A percentile compares a stretch with the other conserved stretches of the same genome.
These are phyloP conservation scores for Botrytis galanthina DNA, from an alignment of 2,329 filamentous ascomycete species.

Conservation along the genomic window DNA sequence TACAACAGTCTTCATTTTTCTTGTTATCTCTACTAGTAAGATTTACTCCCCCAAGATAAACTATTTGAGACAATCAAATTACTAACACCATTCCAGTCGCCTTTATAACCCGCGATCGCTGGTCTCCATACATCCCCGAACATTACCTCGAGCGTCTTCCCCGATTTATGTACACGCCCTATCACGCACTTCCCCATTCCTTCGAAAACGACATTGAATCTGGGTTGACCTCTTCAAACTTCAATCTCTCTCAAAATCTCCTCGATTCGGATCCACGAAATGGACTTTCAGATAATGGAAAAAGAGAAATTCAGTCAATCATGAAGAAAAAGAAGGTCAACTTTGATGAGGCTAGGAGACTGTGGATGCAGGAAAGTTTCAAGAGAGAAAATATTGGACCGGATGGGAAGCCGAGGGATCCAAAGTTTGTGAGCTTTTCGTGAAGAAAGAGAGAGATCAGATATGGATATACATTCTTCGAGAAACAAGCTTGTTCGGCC, in stretches of 20 bases:
- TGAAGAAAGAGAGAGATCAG: slow-evolving; percentile 19
- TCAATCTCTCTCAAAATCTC: slow-evolving; percentile 80
- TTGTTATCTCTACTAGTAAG: slow-evolving; percentile 69
- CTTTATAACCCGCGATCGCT: slow-evolving; percentile 76
- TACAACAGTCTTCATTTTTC: slow-evolving; percentile 67
- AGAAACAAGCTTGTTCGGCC: neutral
- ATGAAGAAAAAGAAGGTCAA: slow-evolving; percentile 82
- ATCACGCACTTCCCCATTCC: slow-evolving; percentile 71
- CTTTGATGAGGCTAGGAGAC: slow-evolving; percentile 87
- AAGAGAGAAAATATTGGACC: slow-evolving; percentile 82
- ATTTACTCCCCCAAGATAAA: slow-evolving; percentile 21
- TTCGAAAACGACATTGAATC: slow-evolving; percentile 86
- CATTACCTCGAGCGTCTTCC: slow-evolving; percentile 45
- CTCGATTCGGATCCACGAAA: slow-evolving; percentile 73
- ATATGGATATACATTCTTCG: neutral
- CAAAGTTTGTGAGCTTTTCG: slow-evolving; percentile 89
- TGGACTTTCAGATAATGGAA: slow-evolving; percentile 77
- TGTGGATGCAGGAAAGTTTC: slow-evolving; percentile 84
- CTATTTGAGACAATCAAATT: slow-evolving; percentile 18
- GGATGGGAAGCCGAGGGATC: slow-evolving; percentile 84
- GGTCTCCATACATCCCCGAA: slow-evolving; percentile 61
- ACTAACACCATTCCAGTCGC: slow-evolving; percentile 50
- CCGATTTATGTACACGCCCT: slow-evolving; percentile 60
- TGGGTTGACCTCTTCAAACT: slow-evolving; percentile 77
- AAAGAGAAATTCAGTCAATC: slow-evolving; percentile 79